These are phyloP conservation scores for Graphilbum ipis-grandicollis DNA, from an alignment of 2,329 filamentous ascomycete species.

Conservation along the genomic window DNA sequence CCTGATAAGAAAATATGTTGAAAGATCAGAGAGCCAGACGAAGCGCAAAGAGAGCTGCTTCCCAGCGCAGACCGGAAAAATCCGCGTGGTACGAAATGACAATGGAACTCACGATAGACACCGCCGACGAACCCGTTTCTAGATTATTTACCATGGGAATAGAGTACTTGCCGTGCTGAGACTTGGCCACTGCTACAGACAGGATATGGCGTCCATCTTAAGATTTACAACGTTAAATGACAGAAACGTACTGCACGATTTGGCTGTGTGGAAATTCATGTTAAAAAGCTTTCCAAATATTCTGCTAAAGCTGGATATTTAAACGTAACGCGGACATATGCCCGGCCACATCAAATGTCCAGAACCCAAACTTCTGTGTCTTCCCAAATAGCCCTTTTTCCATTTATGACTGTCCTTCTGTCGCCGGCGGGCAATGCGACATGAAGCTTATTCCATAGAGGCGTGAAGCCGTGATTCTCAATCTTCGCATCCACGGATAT, in stretches of 20 bases:
- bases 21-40: constrained; percentile 1
- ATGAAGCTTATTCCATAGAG: constrained; percentile 17
- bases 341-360: no score
- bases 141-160: constrained; percentile 22
- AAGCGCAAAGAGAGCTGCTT: not conserved
- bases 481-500: constrained; percentile 14
- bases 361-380: no score
- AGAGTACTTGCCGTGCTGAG: constrained; percentile 15
- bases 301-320: no score
- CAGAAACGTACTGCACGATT: no score
- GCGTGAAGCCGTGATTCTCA: constrained; percentile 16
- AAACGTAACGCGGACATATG: no score
- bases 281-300: no score
- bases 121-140: constrained; percentile 21
- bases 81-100: constrained; percentile 18
- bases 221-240: no score
- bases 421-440: constrained; percentile 18
- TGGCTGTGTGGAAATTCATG: no score
- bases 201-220: no score
- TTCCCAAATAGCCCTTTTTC: no score
- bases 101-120: constrained; percentile 18
- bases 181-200: no score
- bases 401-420: constrained; percentile 9
- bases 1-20: no score
- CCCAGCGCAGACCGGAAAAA: constrained; percentile 8